Evolutionary conservation across 306 rosid genomes (phyloP).

Genomic region (Lotus japonicus): DNA sequence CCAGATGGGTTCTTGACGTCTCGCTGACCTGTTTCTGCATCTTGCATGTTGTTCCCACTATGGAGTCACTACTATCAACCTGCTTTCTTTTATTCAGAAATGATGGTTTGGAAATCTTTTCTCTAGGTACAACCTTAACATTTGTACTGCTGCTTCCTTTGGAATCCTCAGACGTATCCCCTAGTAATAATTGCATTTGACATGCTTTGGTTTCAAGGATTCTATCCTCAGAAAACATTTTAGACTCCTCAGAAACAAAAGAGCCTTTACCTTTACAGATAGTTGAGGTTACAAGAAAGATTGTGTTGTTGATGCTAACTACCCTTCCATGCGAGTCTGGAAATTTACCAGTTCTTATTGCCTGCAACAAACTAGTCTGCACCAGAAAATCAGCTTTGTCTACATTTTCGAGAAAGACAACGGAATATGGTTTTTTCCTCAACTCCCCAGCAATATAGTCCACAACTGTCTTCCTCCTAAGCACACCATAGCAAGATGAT

Average conservation of each 20-base stretch:
- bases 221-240: constrained; percentile 58
- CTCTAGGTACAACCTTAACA: constrained; percentile 39
- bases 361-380: constrained; percentile 60
- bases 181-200: constrained; percentile 54
- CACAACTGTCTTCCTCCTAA: constrained; percentile 58
- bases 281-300: constrained; percentile 47
- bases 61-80: constrained; percentile 24
- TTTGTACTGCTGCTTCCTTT: constrained; percentile 23
- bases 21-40: constrained; percentile 34
- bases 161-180: constrained; percentile 31
- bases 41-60: constrained; percentile 25
- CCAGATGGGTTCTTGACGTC: constrained; percentile 55
- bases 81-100: constrained; percentile 56
- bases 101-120: constrained; percentile 25
- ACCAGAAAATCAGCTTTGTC: constrained; percentile 69
- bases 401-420: constrained; percentile 65
- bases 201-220: constrained; percentile 59
- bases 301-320: constrained; percentile 46
- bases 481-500: constrained; percentile 37
- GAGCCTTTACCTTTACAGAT: constrained; percentile 23
- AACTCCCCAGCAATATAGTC: constrained; percentile 71
- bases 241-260: constrained; percentile 11
- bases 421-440: constrained; percentile 58
- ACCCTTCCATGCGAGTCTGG: constrained; percentile 69
- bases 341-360: constrained; percentile 69